Evolutionary conservation across 2,329 filamentous ascomycete genomes (phyloP), one percentile per base, ranked within the genome.

Genomic region (Hypoxylon sp.): DNA sequence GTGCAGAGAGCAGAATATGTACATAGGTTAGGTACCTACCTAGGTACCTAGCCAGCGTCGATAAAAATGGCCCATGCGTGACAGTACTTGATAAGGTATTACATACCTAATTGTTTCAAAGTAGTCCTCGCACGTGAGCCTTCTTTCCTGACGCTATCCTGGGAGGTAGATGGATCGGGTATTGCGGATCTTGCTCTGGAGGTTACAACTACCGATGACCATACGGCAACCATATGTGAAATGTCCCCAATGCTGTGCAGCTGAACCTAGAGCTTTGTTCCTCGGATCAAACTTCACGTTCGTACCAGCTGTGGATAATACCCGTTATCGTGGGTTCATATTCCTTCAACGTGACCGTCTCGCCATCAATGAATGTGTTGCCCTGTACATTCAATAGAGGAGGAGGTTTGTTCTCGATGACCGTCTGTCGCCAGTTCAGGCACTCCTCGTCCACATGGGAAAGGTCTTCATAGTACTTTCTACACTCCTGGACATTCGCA

Each of bases 301-400:
- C 79, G 8, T 70, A 74, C 76, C 78, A 87, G 67, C 82, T 85
- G 72, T 82, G 76, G 26, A 87, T 82, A 75, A 89, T 80, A 0
- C 86, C 87, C 70, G 82, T 77, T 1, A 79, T 70, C n/a, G 80
- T 87, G 2, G 84, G 76, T 54, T 85, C 83, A 70, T 89, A 89
- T 77, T 88, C 86, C 71, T 78, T 84, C 71, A 89, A 70, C n/a
- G 74, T 74, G 18, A 85, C 81, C 51, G 76, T 70, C 12, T 75
- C 72, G 0, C 66, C 77, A 0, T 74, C 67, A 0, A 81, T 40
- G 57, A 80, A 80, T 0, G 87, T 90, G 72, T 89, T 90, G 0
- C 86, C 85, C 73, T 90, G 87, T 38, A 88, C 86, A 76, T 89
- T 90, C n/a, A 87, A 81, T 74, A 87, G 83, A 32, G 84, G 78